Evolutionary conservation across 1,284 basidiomycete species (phyloP).

Genomic region (Bjerkandera adusta): DNA sequence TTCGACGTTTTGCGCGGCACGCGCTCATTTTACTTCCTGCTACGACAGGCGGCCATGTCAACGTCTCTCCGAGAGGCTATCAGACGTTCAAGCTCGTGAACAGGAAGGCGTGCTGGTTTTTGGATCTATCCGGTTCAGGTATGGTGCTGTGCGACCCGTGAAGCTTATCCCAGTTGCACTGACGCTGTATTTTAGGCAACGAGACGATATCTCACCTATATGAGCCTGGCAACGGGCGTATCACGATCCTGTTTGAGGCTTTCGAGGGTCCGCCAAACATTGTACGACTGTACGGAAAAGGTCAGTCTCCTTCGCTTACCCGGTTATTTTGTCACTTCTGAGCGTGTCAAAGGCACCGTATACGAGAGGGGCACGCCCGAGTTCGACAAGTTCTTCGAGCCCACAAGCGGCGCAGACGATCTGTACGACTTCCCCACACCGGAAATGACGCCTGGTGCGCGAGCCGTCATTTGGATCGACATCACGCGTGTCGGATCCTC

Average conservation of each 20-base stretch:
- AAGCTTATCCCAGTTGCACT: not conserved
- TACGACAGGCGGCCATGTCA: slow-evolving; percentile 50
- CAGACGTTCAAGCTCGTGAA: slow-evolving; percentile 46
- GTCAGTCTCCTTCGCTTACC: slow-evolving; percentile 25
- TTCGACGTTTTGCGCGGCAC: not conserved
- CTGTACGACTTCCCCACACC: slow-evolving; percentile 6
- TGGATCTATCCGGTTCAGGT: slow-evolving; percentile 56
- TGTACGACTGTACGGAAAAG: slow-evolving; percentile 48
- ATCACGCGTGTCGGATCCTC: slow-evolving; percentile 4
- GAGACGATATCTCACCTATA: slow-evolving; percentile 56
- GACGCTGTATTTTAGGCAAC: slow-evolving; percentile 27
- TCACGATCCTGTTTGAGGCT: slow-evolving; percentile 54
- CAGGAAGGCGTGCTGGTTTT: slow-evolving; percentile 51
- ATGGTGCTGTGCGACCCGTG: no score
- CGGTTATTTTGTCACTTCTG: not conserved
- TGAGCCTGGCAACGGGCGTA: slow-evolving; percentile 46
- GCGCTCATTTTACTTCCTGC: not conserved
- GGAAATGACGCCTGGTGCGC: slow-evolving; percentile 2
- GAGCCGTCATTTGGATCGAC: slow-evolving; percentile 6
- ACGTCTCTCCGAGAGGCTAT: slow-evolving; percentile 53
- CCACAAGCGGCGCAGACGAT: not conserved
- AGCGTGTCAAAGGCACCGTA: slow-evolving; percentile 1
- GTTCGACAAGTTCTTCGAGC: slow-evolving; percentile 5
- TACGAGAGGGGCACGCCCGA: slow-evolving; percentile 7
- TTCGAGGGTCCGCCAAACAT: slow-evolving; percentile 55